phyloP scores from a whole-genome alignment of 2,329 filamentous ascomycete species.

The Penicillium griseofulvum region DNA sequence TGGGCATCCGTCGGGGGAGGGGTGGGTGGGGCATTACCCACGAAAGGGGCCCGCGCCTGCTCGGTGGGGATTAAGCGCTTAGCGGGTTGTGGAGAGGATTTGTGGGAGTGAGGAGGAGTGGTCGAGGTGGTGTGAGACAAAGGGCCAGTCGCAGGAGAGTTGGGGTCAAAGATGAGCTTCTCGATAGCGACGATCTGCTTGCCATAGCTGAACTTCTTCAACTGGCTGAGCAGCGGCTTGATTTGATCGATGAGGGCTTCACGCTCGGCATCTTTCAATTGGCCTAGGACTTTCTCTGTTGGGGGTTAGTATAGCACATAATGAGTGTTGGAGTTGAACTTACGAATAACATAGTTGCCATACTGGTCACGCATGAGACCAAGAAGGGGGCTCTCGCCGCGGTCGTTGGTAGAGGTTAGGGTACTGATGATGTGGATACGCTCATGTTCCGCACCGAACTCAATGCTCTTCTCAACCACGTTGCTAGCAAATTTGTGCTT shows the following conservation, averaged over 20 bases:
- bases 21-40: constrained; percentile 61
- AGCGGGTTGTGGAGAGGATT: constrained; percentile 38
- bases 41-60: constrained; percentile 45
- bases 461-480: constrained; percentile 90
- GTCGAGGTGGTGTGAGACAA: constrained; percentile 35
- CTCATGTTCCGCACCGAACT: constrained; percentile 67
- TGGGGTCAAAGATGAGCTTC: constrained; percentile 49
- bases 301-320: constrained; percentile 22
- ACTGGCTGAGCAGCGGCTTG: constrained; percentile 57
- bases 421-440: constrained; percentile 65
- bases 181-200: constrained; percentile 67
- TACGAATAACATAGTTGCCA: constrained; percentile 96
- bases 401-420: constrained; percentile 58
- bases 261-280: constrained; percentile 60
- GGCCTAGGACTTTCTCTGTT: constrained; percentile 73
- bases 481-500: constrained; percentile 98
- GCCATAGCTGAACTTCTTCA: constrained; percentile 64
- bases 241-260: constrained; percentile 62
- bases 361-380: constrained; percentile 84
- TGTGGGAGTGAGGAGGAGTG: constrained; percentile 41
- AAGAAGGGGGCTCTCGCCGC: constrained; percentile 68
- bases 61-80: constrained; percentile 34
- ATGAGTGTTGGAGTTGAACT: constrained; percentile 45
- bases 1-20: constrained; percentile 67
- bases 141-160: constrained; percentile 23